Base-by-base conservation (phyloP, 176 grass and related monocot genomes). In the Carex pumila region DNA sequence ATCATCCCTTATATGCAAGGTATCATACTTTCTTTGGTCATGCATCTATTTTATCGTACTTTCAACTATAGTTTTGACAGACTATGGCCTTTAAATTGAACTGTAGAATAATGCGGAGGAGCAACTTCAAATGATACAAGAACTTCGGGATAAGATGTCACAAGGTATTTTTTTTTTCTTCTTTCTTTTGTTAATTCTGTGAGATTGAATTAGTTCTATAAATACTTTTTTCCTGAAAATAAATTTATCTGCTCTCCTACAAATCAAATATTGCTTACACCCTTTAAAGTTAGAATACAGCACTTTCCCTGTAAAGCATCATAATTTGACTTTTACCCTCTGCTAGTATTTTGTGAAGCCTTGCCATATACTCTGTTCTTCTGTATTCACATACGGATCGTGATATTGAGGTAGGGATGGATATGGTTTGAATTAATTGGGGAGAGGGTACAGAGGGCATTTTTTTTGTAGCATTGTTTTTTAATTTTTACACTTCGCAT, bases 141-240 rank as follows among this genome's bases (percentile, higher is more conserved):
- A 98, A 29, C 95, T 94, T 83, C 85, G 84, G 64, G 92, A 91
- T 79, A 98, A 91, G 80, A 94, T 92, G 95, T 90, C 89, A 80
- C 91, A 98, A 92, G 91, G 95, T 93, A 87, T 83, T 37, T 79
- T 67, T 83, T 37, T 79, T 75, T 64, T 62, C 58, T 18, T 0
- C 6, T 11, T n/a, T 68, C 56, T 85, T 41, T 29, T 86, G 17
- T 7, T 56, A 30, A 30, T 79, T 68, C 5, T 34, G 64, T 13
- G 5, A 66, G 30, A 0, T 66, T 14, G 12, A 6, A 66, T 65
- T 65, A 31, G 9, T 65, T 32, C 11, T 65, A 30, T 65, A 65
- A 32, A 65, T 36, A 12, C 11, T 6, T 89, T 41, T 87, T 55
- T 55, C 2, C 6, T 29, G 49, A 55, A 15, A 76, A 76, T 55